These are phyloP conservation scores for Diaporthe longicolla DNA, from an alignment of 2,329 filamentous ascomycete species.

Conservation along the genomic window DNA sequence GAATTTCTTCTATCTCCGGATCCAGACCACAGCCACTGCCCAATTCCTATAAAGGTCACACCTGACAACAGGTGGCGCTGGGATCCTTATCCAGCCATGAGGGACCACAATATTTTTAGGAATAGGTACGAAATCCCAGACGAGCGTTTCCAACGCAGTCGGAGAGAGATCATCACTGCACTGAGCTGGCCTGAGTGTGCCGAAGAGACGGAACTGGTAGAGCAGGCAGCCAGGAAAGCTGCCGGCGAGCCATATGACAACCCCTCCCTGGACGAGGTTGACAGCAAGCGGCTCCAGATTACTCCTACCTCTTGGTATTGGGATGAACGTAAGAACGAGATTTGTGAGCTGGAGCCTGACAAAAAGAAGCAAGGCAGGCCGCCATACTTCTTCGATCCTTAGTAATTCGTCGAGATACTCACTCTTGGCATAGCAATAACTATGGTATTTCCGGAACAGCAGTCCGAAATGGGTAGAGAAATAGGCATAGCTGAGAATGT, in stretches of 20 bases:
- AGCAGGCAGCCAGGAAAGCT: not conserved
- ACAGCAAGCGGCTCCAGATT: not conserved
- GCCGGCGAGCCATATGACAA: not conserved
- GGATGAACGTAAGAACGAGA: not conserved
- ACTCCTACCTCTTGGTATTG: not conserved
- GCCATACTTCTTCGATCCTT: not conserved
- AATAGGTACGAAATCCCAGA: not conserved
- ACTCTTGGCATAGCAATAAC: not conserved
- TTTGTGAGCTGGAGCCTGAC: not conserved
- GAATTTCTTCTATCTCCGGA: not conserved
- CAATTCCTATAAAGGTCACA: not conserved
- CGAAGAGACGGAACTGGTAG: not conserved
- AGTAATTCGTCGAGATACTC: not conserved
- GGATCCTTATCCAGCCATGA: not conserved
- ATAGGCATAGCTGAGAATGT: not conserved
- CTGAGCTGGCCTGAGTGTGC: not conserved
- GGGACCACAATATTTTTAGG: not conserved
- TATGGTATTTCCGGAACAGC: not conserved
- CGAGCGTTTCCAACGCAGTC: no score
- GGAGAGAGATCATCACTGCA: not conserved
- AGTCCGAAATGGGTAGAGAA: not conserved
- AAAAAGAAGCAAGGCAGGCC: not conserved
- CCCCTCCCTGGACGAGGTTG: no score
- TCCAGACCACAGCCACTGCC: not conserved
- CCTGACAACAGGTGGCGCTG: not conserved